These are phyloP conservation scores for Glarea lozoyensis DNA, from an alignment of 495 filamentous ascomycete genomes.

Conservation along the genomic window DNA sequence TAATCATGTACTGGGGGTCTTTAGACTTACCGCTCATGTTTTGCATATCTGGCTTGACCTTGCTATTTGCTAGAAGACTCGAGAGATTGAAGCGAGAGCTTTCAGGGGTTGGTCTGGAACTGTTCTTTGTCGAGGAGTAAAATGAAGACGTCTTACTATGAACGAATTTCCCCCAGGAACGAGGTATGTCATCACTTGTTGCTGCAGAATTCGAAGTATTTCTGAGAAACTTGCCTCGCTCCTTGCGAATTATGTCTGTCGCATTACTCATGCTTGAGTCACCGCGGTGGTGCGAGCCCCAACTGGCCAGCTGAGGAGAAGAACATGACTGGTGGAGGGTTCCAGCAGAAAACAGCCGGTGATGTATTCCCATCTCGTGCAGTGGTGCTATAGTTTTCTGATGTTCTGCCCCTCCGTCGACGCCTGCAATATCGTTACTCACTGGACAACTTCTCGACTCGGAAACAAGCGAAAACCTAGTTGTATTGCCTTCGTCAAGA, in stretches of 20 bases:
- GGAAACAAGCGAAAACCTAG: conserved; percentile 3
- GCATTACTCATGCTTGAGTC: conserved; percentile 7
- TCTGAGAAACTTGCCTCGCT: conserved; percentile 7
- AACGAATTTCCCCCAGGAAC: conserved; percentile 8
- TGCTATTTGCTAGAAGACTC: conserved; percentile 2
- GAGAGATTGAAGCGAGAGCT: conserved; percentile 9
- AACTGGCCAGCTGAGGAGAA: conserved; percentile 14
- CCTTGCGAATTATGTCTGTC: background rate
- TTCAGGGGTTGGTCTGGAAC: conserved; percentile 6
- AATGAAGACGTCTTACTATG: conserved; percentile 7
- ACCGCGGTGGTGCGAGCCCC: conserved; percentile 10
- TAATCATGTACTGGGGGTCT: background rate
- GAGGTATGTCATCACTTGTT: conserved; percentile 9
- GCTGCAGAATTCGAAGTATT: conserved; percentile 12
- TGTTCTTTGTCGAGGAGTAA: conserved; percentile 8
- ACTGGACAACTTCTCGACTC: conserved; percentile 2
- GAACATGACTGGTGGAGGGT: conserved; percentile 9
- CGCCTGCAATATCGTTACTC: conserved; percentile 18
- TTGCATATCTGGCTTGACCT: background rate
- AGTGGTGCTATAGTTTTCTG: conserved; percentile 6
- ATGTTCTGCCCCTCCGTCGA: conserved; percentile 16
- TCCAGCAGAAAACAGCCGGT: conserved; percentile 9
- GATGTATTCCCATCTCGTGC: conserved; percentile 18
- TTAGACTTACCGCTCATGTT: conserved; percentile 2
- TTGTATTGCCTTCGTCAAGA: conserved; percentile 4